Percentiles rank a stretch among this genome's conserved stretches.
These are phyloP conservation scores for Gracilaria gracilis DNA, from an alignment of 23 red algal species.

Conservation along the genomic window DNA sequence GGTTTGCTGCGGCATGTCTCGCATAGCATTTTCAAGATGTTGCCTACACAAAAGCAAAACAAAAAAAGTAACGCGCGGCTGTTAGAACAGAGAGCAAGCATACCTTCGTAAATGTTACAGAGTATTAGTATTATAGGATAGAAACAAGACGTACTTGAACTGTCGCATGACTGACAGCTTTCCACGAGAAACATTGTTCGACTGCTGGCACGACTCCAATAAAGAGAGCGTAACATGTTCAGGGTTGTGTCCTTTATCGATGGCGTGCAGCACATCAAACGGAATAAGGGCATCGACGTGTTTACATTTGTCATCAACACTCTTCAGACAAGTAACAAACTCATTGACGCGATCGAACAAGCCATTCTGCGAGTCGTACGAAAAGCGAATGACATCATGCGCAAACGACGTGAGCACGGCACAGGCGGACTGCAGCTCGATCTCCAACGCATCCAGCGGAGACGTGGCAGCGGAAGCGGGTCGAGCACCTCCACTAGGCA, in stretches of 20 bases:
- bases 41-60: neutral
- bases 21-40: neutral
- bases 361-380: slow-evolving; percentile 51
- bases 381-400: slow-evolving; percentile 33
- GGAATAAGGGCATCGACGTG: slow-evolving; percentile 50
- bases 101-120: neutral
- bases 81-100: neutral
- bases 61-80: neutral
- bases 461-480: neutral
- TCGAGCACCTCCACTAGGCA: neutral
- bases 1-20: neutral
- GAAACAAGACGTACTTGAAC: slow-evolving; percentile 11
- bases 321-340: slow-evolving; percentile 52
- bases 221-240: slow-evolving; percentile 46
- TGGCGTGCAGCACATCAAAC: slow-evolving; percentile 61
- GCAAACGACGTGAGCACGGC: slow-evolving; percentile 48
- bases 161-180: slow-evolving; percentile 30
- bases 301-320: slow-evolving; percentile 20
- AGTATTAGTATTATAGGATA: no score
- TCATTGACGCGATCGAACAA: slow-evolving; percentile 54
- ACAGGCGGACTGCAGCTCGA: slow-evolving; percentile 31
- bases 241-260: slow-evolving; percentile 73
- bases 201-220: slow-evolving; percentile 64
- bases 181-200: slow-evolving; percentile 59
- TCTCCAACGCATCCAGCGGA: slow-evolving; percentile 48